Evolutionary conservation across 1,284 basidiomycete species (phyloP), one percentile per base, ranked within the genome.

Genomic region (Pseudozyma flocculosa): DNA sequence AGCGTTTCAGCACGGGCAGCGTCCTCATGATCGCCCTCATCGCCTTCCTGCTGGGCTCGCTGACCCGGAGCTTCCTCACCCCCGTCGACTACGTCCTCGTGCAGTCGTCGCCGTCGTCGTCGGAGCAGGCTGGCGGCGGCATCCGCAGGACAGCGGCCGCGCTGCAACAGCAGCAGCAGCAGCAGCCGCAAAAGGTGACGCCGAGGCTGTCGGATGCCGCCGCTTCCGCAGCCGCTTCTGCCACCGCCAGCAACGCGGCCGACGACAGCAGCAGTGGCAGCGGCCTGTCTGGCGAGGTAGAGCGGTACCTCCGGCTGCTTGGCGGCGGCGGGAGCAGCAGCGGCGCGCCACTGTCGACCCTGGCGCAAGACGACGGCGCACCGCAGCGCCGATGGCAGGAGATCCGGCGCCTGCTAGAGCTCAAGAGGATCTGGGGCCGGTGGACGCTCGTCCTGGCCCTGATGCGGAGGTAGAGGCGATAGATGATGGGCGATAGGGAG

Each of bases 41-140:
- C 59, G 88, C 89, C 34, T 93, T 97, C 79, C 81, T 98, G 61
- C 82, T 96, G 60, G 94, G 94, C 34, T 93, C 90, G 13, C 81
- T 98, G 44, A 79, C 94, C 58, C 85, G 94, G 52, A 90, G 89
- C 9, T 81, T 96, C 57, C 80, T 96, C 37, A 87, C 87, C 9
- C 88, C 92, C 13, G 87, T 88, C n/a, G 93, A 96, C 79, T 97
- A 93, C 80, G 86, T 94, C 19, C 49, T 78, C 7, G 39, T 70
- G 4, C 56, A n/a, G n/a, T n/a, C 63, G 17, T 56, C 61, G 5
- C 21, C 23, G 37, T 43, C 43, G n/a, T 38, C 23, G 17, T 1
- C 14, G 8, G 8, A n/a, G 7, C 17, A 13, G 30, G 23, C 23
- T 9, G 26, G 11, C 18, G 7, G 8, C 22, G 10, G 19, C 17